A percentile compares a stretch with the other conserved stretches of the same genome.
Conservation (phyloP, 2,329 filamentous ascomycete genomes). For the Botrytis byssoidea region DNA sequence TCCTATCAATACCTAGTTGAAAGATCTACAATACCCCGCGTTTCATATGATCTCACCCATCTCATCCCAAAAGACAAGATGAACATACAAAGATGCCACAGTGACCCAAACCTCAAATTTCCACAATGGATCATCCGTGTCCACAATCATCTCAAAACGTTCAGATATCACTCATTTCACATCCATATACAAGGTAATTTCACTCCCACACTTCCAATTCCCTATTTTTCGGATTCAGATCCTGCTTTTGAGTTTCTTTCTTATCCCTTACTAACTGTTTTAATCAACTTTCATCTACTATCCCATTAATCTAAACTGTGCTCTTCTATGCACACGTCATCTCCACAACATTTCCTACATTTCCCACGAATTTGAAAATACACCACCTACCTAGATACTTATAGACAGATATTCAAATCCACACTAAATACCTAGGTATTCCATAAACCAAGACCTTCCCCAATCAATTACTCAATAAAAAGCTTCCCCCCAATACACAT, state of each 20-base stretch:
- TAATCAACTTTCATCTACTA: too few species aligned
- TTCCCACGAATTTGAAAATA: neutral
- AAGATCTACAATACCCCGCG: neutral
- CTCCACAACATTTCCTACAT: neutral
- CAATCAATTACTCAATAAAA: neutral
- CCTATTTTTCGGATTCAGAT: accelerated
- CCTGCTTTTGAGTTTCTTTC: neutral
- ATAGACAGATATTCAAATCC: neutral
- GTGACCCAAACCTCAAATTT: neutral
- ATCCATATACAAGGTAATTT: too few species aligned
- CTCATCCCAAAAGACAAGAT: neutral
- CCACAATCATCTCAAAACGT: neutral
- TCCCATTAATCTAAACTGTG: too few species aligned
- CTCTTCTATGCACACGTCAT: neutral
- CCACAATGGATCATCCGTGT: accelerated
- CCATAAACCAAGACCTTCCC: neutral
- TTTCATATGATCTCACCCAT: neutral
- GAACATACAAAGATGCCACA: neutral
- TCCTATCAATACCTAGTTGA: accelerated
- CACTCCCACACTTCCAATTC: too few species aligned
- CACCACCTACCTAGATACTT: too few species aligned
- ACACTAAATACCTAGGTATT: neutral
- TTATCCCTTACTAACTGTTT: neutral
- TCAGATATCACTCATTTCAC: neutral
- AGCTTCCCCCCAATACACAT: neutral